Percentiles rank a stretch among this genome's conserved stretches.
Evolutionary conservation across 1,284 basidiomycete species (phyloP).

Genomic region (Spongispora temasekensis): DNA sequence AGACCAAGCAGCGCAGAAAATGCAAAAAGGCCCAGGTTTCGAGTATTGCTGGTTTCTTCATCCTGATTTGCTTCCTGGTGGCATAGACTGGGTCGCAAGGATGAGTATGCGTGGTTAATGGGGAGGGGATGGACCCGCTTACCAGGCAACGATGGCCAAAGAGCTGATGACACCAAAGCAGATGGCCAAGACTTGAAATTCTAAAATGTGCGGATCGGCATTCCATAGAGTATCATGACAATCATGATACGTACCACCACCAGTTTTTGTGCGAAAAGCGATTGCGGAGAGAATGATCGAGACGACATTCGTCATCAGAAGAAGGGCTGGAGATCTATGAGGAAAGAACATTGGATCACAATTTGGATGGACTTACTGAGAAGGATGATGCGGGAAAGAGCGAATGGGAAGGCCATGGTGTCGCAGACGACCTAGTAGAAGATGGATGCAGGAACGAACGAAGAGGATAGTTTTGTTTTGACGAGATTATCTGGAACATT

Average conservation of each 20-base stretch:
- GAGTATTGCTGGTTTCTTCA: conserved; percentile 25
- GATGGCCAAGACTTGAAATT: conserved; percentile 25
- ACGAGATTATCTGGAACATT: conserved; percentile 4
- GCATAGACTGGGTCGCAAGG: conserved; percentile 12
- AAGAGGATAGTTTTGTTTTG: background rate
- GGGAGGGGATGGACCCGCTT: conserved; percentile 6
- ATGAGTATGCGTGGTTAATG: background rate
- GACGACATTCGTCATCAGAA: conserved; percentile 17
- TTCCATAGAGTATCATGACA: background rate
- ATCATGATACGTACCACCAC: conserved; percentile 21
- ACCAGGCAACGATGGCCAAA: conserved; percentile 20
- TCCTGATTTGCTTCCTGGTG: conserved; percentile 12
- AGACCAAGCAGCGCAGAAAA: conserved; percentile 17
- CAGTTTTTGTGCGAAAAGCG: conserved; percentile 22
- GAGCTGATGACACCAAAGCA: conserved; percentile 15
- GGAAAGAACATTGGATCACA: background rate
- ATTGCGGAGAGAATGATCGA: conserved; percentile 16
- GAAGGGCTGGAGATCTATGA: conserved; percentile 16
- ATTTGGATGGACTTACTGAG: conserved; percentile 18
- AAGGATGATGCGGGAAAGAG: conserved; percentile 20
- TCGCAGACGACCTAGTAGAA: conserved; percentile 23
- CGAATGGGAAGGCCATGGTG: conserved; percentile 30
- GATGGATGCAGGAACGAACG: conserved; percentile 8
- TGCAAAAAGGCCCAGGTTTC: conserved; percentile 25
- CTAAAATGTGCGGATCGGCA: conserved; percentile 12